phyloP scores from a whole-genome alignment of 1,284 basidiomycete species.

The Moesziomyces parantarcticus region DNA sequence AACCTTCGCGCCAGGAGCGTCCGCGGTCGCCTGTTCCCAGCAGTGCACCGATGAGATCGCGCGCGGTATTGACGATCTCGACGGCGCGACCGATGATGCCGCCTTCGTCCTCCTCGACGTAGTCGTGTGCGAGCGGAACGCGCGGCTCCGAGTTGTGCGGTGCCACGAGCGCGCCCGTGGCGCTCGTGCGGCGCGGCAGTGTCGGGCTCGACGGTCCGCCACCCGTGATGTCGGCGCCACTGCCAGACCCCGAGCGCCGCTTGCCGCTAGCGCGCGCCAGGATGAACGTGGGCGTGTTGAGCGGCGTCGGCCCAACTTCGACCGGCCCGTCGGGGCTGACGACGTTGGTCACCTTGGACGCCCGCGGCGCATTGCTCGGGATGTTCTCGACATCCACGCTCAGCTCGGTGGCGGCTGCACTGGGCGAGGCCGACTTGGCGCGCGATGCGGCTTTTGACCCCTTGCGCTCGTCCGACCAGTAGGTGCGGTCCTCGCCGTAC shows the following conservation, averaged over 20 bases:
- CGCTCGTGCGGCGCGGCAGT: conserved; percentile 48
- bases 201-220: conserved; percentile 51
- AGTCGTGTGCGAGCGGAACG: conserved; percentile 64
- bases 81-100: conserved; percentile 63
- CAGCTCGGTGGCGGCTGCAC: conserved; percentile 36
- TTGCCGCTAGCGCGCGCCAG: conserved; percentile 49
- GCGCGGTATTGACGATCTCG: conserved; percentile 66
- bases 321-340: conserved; percentile 34
- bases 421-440: conserved; percentile 28
- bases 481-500: conserved; percentile 48
- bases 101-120: conserved; percentile 66
- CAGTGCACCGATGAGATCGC: conserved; percentile 64
- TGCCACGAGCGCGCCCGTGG: conserved; percentile 61
- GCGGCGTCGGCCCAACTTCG: conserved; percentile 61
- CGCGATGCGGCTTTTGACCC: conserved; percentile 22
- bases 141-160: conserved; percentile 58
- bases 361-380: conserved; percentile 48
- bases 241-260: conserved; percentile 37
- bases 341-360: conserved; percentile 13
- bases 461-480: conserved; percentile 49
- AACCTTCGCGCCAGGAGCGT: conserved; percentile 48
- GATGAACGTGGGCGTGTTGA: conserved; percentile 63
- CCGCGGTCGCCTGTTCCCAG: conserved; percentile 47
- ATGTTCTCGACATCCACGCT: conserved; percentile 61
- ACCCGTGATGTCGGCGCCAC: conserved; percentile 27